Conservation (phyloP, 805 yeast genomes). For the Schwanniomyces vanrijiae region DNA sequence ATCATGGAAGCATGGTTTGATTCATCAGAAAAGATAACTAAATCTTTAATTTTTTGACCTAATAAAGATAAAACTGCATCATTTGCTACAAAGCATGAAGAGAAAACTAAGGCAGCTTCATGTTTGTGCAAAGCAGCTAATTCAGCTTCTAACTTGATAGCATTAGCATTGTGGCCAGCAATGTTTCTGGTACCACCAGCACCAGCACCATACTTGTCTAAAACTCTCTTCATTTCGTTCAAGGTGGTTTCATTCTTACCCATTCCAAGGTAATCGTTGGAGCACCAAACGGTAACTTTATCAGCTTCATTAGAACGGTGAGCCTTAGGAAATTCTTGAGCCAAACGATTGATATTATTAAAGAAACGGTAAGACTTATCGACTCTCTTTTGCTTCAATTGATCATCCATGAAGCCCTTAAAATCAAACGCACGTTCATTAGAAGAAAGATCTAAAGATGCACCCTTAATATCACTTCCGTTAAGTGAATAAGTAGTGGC, state of each 20-base stretch:
- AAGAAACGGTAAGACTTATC: constrained; percentile 95
- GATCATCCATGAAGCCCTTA: constrained; percentile 63
- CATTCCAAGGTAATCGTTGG: constrained; percentile 96
- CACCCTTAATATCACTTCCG: constrained; percentile 22
- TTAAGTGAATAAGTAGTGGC: constrained; percentile 32
- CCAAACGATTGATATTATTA: constrained; percentile 95
- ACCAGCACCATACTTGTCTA: constrained; percentile 93
- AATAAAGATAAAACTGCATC: constrained; percentile 90
- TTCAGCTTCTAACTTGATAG: constrained; percentile 83
- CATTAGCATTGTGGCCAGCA: constrained; percentile 94
- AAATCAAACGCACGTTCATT: constrained; percentile 66
- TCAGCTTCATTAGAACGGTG: constrained; percentile 74
- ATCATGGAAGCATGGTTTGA: constrained; percentile 98
- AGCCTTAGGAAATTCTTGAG: constrained; percentile 90
- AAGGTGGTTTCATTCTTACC: constrained; percentile 77
- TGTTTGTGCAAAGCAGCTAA: constrained; percentile 90
- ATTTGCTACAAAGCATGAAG: constrained; percentile 95
- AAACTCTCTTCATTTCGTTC: constrained; percentile 71
- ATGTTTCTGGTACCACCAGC: constrained; percentile 99
- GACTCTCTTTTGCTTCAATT: constrained; percentile 68
- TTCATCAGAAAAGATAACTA: constrained; percentile 91
- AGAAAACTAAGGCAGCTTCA: constrained; percentile 91
- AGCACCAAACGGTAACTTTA: constrained; percentile 98
- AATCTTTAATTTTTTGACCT: constrained; percentile 86
- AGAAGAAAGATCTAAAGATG: constrained; percentile 30